Evolutionary conservation across 805 yeast genomes (phyloP).

Genomic region (Candida saitoana): DNA sequence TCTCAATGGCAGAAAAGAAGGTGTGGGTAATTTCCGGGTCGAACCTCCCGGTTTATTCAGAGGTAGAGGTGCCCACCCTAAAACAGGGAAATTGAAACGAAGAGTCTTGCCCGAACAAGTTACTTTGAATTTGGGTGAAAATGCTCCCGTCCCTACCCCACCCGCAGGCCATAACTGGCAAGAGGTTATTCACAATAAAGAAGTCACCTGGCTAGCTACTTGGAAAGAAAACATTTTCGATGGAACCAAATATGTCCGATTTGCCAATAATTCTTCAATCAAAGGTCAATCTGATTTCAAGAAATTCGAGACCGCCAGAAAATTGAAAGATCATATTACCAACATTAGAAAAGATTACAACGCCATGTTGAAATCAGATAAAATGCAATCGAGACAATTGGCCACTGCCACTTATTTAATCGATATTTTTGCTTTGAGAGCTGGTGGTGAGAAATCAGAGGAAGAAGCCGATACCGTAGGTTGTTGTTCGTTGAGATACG

Average conservation of each 20-base stretch:
- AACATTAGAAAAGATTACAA: conserved; percentile 72
- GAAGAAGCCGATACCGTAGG: conserved; percentile 99
- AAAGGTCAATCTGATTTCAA: conserved; percentile 89
- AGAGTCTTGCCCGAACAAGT: conserved; percentile 89
- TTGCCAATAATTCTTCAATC: conserved; percentile 85
- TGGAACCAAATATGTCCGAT: conserved; percentile 79
- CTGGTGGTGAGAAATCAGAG: conserved; percentile 96
- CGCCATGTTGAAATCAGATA: conserved; percentile 60
- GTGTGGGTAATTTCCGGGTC: conserved; percentile 87
- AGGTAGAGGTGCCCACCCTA: conserved; percentile 97
- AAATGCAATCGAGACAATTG: conserved; percentile 84
- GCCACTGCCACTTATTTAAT: conserved; percentile 92
- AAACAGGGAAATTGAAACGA: conserved; percentile 84
- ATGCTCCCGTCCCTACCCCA: conserved; percentile 69
- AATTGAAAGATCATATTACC: conserved; percentile 69
- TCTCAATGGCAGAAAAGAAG: conserved; percentile 84
- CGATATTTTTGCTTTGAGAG: conserved; percentile 91
- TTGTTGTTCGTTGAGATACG: conserved; percentile 89
- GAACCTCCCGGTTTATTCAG: conserved; percentile 96
- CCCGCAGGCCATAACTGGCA: conserved; percentile 92
- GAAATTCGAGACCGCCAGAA: conserved; percentile 91
- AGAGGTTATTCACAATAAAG: conserved; percentile 79
- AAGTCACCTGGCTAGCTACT: conserved; percentile 94
- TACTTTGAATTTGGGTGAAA: conserved; percentile 73
- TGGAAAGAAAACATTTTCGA: conserved; percentile 93